These are phyloP conservation scores for Trypanosoma mega DNA, from an alignment of 208 protist species.

Conservation along the genomic window DNA sequence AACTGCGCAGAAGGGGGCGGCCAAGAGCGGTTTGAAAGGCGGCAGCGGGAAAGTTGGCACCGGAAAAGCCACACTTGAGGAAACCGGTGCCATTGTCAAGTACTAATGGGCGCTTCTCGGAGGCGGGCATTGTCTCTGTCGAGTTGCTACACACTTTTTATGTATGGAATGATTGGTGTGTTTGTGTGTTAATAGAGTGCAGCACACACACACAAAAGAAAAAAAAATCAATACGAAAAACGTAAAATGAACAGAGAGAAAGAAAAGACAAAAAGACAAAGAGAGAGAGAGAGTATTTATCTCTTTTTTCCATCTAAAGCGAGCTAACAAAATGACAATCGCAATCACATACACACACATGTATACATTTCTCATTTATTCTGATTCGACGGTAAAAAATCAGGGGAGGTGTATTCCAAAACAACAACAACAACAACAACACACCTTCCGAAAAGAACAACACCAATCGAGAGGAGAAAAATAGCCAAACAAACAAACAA, in stretches of 20 bases:
- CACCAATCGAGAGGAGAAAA: no score
- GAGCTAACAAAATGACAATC: background rate
- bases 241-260: conserved; percentile 3
- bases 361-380: no score
- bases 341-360: conserved; percentile 1
- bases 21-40: conserved; percentile 97
- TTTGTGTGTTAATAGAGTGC: no score
- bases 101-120: conserved; percentile 39
- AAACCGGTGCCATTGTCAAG: conserved; percentile 84
- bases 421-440: conserved; percentile 9
- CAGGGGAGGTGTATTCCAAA: no score
- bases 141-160: no score
- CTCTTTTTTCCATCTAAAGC: no score
- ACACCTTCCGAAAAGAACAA: no score
- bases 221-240: no score
- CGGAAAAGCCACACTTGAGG: conserved; percentile 97
- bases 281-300: conserved; percentile 12
- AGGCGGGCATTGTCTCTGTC: background rate
- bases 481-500: no score
- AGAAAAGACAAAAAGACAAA: conserved; percentile 8
- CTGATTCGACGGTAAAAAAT: no score
- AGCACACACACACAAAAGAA: no score
- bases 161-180: no score
- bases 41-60: conserved; percentile 94
- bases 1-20: conserved; percentile 89